Evolutionary conservation across 352 stramenopile genomes (phyloP).

Genomic region (Phytophthora meadii): DNA sequence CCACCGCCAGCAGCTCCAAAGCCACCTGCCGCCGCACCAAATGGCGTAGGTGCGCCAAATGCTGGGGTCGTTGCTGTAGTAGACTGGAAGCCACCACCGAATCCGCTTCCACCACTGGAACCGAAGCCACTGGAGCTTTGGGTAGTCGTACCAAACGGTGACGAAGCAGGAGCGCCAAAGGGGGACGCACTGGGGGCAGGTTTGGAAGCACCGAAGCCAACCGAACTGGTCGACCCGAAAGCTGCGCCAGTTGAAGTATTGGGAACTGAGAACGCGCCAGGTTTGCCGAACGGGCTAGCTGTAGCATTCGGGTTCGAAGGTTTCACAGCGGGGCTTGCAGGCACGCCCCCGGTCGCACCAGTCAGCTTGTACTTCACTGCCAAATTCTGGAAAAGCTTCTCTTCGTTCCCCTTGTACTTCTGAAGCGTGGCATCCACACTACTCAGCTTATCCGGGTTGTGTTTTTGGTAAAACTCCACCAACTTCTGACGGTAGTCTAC

Average conservation of each 20-base stretch:
- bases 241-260: slow-evolving; percentile 19
- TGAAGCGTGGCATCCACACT: slow-evolving; percentile 88
- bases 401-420: slow-evolving; percentile 91
- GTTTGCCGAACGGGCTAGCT: slow-evolving; percentile 73
- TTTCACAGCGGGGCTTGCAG: slow-evolving; percentile 49
- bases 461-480: slow-evolving; percentile 91
- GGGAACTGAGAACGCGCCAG: slow-evolving; percentile 48
- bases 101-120: slow-evolving; percentile 33
- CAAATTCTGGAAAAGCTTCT: slow-evolving; percentile 79
- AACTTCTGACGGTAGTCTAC: slow-evolving; percentile 73
- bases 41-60: slow-evolving; percentile 38
- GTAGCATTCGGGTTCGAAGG: slow-evolving; percentile 43
- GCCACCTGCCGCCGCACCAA: slow-evolving; percentile 36
- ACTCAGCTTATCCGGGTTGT: slow-evolving; percentile 91
- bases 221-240: slow-evolving; percentile 51
- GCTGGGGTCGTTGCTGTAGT: slow-evolving; percentile 24
- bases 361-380: slow-evolving; percentile 78
- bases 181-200: slow-evolving; percentile 37
- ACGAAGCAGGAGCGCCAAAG: slow-evolving; percentile 47
- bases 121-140: slow-evolving; percentile 37
- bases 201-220: slow-evolving; percentile 54
- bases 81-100: slow-evolving; percentile 41
- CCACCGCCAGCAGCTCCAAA: slow-evolving; percentile 40
- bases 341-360: slow-evolving; percentile 15
- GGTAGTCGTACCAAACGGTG: slow-evolving; percentile 52